A percentile compares a stretch with the other conserved stretches of the same genome.
Evolutionary conservation across 768 basidiomycete genomes (phyloP).

Genomic region (Mrakia gelida): DNA sequence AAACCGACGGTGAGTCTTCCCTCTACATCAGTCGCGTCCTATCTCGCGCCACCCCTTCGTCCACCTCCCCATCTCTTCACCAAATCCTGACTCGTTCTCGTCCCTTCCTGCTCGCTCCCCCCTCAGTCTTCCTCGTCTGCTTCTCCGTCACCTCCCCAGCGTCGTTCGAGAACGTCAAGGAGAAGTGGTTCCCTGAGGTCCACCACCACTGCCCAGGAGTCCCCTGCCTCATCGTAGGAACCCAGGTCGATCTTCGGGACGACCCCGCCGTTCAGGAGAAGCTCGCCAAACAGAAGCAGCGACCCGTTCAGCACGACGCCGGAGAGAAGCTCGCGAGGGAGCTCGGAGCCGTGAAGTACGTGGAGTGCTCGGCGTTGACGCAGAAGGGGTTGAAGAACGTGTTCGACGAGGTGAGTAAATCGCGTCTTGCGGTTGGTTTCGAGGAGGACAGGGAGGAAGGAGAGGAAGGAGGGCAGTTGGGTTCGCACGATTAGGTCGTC

Average conservation of each 20-base stretch:
- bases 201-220: conserved; percentile 99
- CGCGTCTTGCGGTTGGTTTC: background rate
- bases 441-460: background rate
- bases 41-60: too few species aligned
- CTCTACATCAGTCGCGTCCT: background rate
- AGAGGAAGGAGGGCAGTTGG: background rate
- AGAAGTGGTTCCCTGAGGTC: conserved; percentile 99
- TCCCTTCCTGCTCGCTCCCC: background rate
- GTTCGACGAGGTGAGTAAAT: conserved; percentile 87
- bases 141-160: conserved; percentile 98
- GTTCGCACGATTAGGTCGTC: background rate
- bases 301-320: conserved; percentile 78
- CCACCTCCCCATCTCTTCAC: background rate
- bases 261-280: conserved; percentile 91
- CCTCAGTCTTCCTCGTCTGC: conserved; percentile 87
- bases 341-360: conserved; percentile 96
- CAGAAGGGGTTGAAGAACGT: conserved; percentile 99
- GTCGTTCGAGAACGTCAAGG: conserved; percentile 99
- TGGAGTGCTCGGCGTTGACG: conserved; percentile 97
- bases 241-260: conserved; percentile 94
- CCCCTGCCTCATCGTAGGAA: conserved; percentile 97
- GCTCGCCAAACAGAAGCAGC: conserved; percentile 90
- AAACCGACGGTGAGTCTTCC: conserved; percentile 63
- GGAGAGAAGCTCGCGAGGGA: conserved; percentile 96
- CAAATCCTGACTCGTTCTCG: background rate